Conservation (phyloP, 2,329 filamentous ascomycete genomes). For the Aspergillus sp. region DNA sequence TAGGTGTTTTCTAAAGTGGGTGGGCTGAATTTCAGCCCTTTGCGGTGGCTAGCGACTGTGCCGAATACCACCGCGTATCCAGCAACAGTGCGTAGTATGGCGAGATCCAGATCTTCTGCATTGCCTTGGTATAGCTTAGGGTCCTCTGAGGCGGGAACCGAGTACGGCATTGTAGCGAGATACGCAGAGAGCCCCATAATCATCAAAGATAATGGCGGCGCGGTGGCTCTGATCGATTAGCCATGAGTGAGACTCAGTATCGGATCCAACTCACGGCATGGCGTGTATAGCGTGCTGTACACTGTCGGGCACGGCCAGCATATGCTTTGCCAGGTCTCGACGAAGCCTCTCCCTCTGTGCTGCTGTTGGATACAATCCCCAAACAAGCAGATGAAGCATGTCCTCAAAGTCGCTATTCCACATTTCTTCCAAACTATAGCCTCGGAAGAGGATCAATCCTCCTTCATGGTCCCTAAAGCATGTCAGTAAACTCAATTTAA, state of each 20-base stretch:
- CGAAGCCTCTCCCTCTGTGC: constrained; percentile 26
- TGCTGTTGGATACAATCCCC: constrained; percentile 33
- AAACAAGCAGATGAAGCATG: constrained; percentile 37
- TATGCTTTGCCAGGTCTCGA: constrained; percentile 25
- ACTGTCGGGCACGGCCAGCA: constrained; percentile 26
- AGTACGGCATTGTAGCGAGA: constrained; percentile 25
- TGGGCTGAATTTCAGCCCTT: constrained; percentile 22
- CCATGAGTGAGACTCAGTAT: not conserved
- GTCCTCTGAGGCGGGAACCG: constrained; percentile 27
- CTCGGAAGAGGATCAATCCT: constrained; percentile 35
- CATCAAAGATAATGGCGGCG: constrained; percentile 33
- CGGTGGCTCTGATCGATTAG: not conserved
- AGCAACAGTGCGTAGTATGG: constrained; percentile 31
- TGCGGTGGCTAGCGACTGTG: constrained; percentile 32
- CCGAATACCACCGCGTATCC: constrained; percentile 33
- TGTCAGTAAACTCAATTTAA: constrained; percentile 5
- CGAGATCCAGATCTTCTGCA: constrained; percentile 24
- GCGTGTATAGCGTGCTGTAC: constrained; percentile 30
- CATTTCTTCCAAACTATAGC: constrained; percentile 35
- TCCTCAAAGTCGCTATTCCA: constrained; percentile 39
- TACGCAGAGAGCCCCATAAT: constrained; percentile 36
- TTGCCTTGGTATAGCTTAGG: constrained; percentile 32
- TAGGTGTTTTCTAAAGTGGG: constrained; percentile 51
- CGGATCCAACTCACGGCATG: constrained; percentile 29
- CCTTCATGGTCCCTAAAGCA: constrained; percentile 33